Evolutionary conservation across 306 rosid species (phyloP), one percentile per base, ranked within the genome.

Genomic region (Medicago arabica): DNA sequence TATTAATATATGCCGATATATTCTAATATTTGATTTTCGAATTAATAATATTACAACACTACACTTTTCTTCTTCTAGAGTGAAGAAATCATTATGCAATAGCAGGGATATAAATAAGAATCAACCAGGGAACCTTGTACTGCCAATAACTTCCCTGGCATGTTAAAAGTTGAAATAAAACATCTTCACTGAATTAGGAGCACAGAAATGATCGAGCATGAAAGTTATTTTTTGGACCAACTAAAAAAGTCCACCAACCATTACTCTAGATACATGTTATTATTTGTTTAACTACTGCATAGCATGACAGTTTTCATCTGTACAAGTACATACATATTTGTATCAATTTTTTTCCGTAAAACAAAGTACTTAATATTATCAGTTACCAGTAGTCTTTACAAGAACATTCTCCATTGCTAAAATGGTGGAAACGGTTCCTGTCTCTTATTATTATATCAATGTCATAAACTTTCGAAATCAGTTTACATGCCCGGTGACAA

Each of bases 361-460:
- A 40, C 44, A 40, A 40, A 40, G 44, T 40, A 40, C 46, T 41
- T 43, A 43, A 43, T 10, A 43, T 43, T 43, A 21, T 55, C 7
- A 18, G 5, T 55, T 23, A 55, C 62, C 62, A 55, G 7, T 55
- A 55, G 62, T 55, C 62, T 55, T 55, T 55, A 55, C 62, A 55
- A 19, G 62, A 55, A 55, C 62, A 55, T 19, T 55, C 34, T 55
- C 15, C 62, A 19, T 55, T 19, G 17, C 34, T 55, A 55, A 55
- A 55, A 55, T 55, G 62, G 34, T 55, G 62, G 62, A 55, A 55
- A 55, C 34, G 62, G 15, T 10, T 19, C 7, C 34, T 9, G 13
- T 55, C 62, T 55, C 62, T 55, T 19, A 55, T 6, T 19, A 55
- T 9, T 55, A 55, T 55, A 19, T 55, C 34, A 9, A 6, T 3